A percentile compares a stretch with the other conserved stretches of the same genome.
Evolutionary conservation across 2,329 filamentous ascomycete species (phyloP).

Genomic region (Colletotrichum sp.): DNA sequence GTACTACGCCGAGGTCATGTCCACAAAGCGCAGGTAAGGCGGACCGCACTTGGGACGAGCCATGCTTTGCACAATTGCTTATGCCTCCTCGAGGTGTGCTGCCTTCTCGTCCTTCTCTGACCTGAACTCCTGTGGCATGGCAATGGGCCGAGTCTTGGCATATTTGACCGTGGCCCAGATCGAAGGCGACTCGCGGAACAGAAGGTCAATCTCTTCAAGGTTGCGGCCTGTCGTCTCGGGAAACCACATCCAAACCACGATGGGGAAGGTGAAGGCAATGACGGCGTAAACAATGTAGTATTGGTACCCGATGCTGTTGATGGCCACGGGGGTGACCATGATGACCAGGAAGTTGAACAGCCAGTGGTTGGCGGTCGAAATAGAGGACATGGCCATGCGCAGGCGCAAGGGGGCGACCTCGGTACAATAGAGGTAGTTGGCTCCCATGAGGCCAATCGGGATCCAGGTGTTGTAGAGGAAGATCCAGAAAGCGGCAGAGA

Average conservation of each 20-base stretch:
- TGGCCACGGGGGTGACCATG: slow-evolving; percentile 50
- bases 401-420: slow-evolving; percentile 59
- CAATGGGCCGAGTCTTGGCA: slow-evolving; percentile 36
- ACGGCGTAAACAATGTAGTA: slow-evolving; percentile 56
- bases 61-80: background rate
- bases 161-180: slow-evolving; percentile 38
- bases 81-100: slow-evolving; percentile 1
- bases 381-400: slow-evolving; percentile 58
- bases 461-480: slow-evolving; percentile 67
- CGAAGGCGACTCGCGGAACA: slow-evolving; percentile 45
- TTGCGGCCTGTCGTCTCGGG: slow-evolving; percentile 54
- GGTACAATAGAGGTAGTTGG: slow-evolving; percentile 65
- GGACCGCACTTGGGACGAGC: background rate
- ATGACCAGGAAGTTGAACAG: slow-evolving; percentile 51
- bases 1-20: background rate
- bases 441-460: slow-evolving; percentile 62
- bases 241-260: slow-evolving; percentile 48
- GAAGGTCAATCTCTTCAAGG: slow-evolving; percentile 49
- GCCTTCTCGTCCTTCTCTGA: slow-evolving; percentile 23
- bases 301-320: slow-evolving; percentile 53
- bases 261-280: slow-evolving; percentile 47
- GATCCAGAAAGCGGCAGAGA: slow-evolving; percentile 59
- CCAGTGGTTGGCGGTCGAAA: slow-evolving; percentile 61
- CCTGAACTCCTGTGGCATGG: slow-evolving; percentile 32
- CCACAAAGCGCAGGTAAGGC: background rate